Percentiles rank a stretch among this genome's conserved stretches.
Conservation (phyloP, 768 basidiomycete genomes). For the Terana coerulea region DNA sequence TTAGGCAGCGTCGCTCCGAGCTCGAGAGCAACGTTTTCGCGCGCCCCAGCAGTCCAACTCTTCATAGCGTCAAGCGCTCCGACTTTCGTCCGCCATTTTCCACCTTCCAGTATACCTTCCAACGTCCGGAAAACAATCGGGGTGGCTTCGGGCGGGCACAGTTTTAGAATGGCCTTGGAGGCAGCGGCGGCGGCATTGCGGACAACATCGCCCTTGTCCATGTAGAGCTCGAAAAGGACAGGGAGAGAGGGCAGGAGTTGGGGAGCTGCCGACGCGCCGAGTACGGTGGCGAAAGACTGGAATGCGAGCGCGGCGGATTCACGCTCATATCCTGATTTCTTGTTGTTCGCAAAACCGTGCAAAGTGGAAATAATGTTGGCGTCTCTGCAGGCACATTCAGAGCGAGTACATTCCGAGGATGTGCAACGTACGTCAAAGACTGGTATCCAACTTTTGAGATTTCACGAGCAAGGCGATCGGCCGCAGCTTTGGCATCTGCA, state of each 20-base stretch:
- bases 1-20: conserved; percentile 79
- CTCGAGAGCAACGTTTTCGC: conserved; percentile 77
- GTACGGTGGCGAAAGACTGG: conserved; percentile 64
- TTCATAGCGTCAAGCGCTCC: conserved; percentile 86
- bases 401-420: conserved; percentile 14
- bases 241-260: conserved; percentile 75
- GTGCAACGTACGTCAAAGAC: conserved; percentile 49
- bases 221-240: conserved; percentile 75
- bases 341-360: conserved; percentile 69
- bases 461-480: conserved; percentile 74
- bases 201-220: conserved; percentile 94
- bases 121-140: conserved; percentile 63
- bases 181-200: conserved; percentile 76
- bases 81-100: conserved; percentile 96
- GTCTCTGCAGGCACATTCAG: conserved; percentile 42
- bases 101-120: conserved; percentile 71
- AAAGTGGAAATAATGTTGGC: conserved; percentile 58
- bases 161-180: conserved; percentile 78
- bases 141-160: conserved; percentile 80
- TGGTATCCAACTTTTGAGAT: conserved; percentile 60
- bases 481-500: conserved; percentile 79
- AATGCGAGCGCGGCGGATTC: conserved; percentile 83
- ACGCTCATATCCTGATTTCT: conserved; percentile 85
- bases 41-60: conserved; percentile 62
- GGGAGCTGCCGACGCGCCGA: conserved; percentile 71